Conservation (phyloP, 352 stramenopile genomes). For the Thalassiosira hispida region DNA sequence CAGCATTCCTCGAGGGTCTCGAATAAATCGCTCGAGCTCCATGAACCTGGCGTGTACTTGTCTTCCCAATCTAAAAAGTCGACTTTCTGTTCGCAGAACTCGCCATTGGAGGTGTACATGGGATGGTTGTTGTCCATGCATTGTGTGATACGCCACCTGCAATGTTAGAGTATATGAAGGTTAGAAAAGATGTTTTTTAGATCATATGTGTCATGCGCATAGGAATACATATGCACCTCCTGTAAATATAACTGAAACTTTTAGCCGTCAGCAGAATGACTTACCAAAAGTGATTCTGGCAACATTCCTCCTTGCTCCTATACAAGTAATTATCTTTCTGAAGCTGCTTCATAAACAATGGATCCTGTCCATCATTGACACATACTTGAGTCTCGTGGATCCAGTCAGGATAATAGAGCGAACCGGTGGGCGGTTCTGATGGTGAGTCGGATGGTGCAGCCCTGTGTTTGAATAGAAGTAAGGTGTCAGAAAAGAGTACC, state of each 20-base stretch:
- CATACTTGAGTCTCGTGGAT: conserved; percentile 24
- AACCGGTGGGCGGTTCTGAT: conserved; percentile 3
- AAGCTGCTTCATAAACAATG: conserved; percentile 15
- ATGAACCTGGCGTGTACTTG: conserved; percentile 26
- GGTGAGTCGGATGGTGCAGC: neutral
- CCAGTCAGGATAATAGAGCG: conserved; percentile 39
- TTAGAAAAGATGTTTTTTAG: neutral
- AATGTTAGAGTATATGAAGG: conserved; percentile 7
- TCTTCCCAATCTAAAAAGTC: conserved; percentile 35
- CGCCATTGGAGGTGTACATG: conserved; percentile 27
- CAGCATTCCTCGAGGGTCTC: conserved; percentile 39
- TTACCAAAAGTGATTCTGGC: conserved; percentile 9
- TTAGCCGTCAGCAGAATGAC: too few species aligned
- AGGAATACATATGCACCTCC: too few species aligned
- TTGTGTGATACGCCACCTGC: conserved; percentile 37
- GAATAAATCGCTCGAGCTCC: conserved; percentile 23
- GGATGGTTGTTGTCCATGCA: conserved; percentile 37
- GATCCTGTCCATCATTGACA: conserved; percentile 24
- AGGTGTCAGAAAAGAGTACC: neutral
- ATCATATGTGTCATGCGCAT: too few species aligned
- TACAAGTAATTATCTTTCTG: conserved; percentile 37
- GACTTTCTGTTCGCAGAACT: conserved; percentile 23
- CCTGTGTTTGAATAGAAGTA: neutral
- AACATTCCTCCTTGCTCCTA: conserved; percentile 34
- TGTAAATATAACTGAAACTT: too few species aligned